Base-by-base conservation (phyloP, 2,329 filamentous ascomycete species). In the Biscogniauxia sp. region DNA sequence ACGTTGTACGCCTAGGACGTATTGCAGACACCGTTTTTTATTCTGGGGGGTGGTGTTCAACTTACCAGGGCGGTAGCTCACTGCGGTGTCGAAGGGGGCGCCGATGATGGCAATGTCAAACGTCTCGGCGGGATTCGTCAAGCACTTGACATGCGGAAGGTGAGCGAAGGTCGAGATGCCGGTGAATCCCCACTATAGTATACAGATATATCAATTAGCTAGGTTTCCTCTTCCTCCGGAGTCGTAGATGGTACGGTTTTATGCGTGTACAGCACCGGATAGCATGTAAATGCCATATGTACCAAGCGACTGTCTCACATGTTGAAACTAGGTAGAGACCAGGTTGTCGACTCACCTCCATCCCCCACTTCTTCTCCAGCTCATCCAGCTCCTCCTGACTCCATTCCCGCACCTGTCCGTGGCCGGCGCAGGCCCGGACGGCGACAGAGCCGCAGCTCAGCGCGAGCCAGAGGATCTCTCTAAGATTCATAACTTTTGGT, bases 121-220 rank as follows among this genome's bases (percentile, higher is more conserved):
- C 15, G 77, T 76, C 70, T 85, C 83, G 25, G 81, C 77, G 0
- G 88, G 88, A 53, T 83, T 83, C n/a, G 86, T 85, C 41, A 92
- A 80, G 68, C 89, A 92, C 71, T 88, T 90, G 64, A 84, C 80
- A 65, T 91, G 80, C 67, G 85, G 81, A 28, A 92, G 80, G 69
- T 92, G 90, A 49, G 88, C 90, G 74, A 92, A 93, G 41, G 87
- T 87, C 57, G 87, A 87, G 64, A 95, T 90, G 61, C 91, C 91
- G 26, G 84, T 83, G 73, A 92, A 95, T 1, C 80, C 81, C 85
- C 85, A 82, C 79, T 83, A 52, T 17, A 32, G 28, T 9, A 32
- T 13, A 32, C 9, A 37, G 49, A 20, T 37, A 23, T 28, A 57
- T 61, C 26, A 66, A 57, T 61, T 25, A 66, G 60, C 60, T 11